These are phyloP conservation scores for Hypericum androsaemum DNA, from an alignment of 345 rosid species.

Conservation along the genomic window DNA sequence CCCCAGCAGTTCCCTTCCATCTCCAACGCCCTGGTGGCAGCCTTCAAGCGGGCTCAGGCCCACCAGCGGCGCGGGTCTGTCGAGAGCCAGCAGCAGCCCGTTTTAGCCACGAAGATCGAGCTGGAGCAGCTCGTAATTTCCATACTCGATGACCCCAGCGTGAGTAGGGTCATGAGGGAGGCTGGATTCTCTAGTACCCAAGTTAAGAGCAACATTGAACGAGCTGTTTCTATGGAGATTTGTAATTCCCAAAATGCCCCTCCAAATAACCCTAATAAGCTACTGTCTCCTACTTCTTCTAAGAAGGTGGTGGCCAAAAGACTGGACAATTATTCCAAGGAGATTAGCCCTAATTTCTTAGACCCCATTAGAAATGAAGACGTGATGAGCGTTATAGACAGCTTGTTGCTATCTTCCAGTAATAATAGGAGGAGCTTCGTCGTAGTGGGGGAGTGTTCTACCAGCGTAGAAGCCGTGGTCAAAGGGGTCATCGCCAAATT, in stretches of 20 bases:
- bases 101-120: conserved; percentile 54
- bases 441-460: background rate
- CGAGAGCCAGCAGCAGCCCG: conserved; percentile 63
- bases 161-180: conserved; percentile 40
- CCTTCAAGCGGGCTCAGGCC: conserved; percentile 70
- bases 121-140: conserved; percentile 61
- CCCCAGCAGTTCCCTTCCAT: conserved; percentile 38
- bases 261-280: too few relatives aligned
- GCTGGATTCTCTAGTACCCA: conserved; percentile 35
- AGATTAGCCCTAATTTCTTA: too few relatives aligned
- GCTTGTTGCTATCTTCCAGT: background rate
- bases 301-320: too few relatives aligned
- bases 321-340: too few relatives aligned
- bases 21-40: conserved; percentile 67
- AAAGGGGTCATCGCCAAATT: background rate
- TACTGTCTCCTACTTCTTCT: too few relatives aligned
- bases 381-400: background rate
- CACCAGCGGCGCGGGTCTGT: conserved; percentile 67
- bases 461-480: background rate
- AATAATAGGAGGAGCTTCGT: background rate
- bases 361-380: too few relatives aligned
- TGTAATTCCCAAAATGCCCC: too few relatives aligned
- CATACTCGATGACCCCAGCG: conserved; percentile 73
- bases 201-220: conserved; percentile 33
- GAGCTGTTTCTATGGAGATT: background rate